Base-by-base conservation (phyloP, 495 filamentous ascomycete species). In the Geoglossum glabrum region DNA sequence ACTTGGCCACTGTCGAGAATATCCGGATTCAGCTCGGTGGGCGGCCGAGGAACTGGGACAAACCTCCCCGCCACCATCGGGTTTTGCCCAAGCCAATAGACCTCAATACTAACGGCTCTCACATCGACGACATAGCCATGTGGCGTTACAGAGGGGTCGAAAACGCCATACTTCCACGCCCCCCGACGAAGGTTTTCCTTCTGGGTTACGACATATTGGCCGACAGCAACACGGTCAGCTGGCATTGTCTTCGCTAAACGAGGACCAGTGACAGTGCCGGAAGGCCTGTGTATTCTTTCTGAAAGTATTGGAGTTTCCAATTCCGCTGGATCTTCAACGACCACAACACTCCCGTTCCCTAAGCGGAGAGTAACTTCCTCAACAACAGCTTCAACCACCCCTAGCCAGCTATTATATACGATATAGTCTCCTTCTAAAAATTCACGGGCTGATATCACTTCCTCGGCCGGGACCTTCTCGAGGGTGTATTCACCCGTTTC, bases 31-130 rank as follows among this genome's bases (percentile, higher is more conserved):
- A 67, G 21, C 7, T 34, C 8, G 13, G 61, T 23, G 61, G 62
- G 23, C 66, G 64, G 19, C 60, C 17, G 28, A 30, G 7, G 49
- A 45, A 45, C 10, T 13, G 40, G 40, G 40, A 45, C n/a, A 45
- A 45, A 45, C 10, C n/a, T 45, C 40, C 40, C 40, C 19, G 49
- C 7, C 23, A 27, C 49, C 49, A 52, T 52, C 25, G 49, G 49
- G 47, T 74, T 74, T 43, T 70, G 68, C 50, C 68, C 71, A 13
- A 79, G 57, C 80, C 80, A 83, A 34, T 68, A 61, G 23, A 83
- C 70, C 40, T 70, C 64, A 21, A 79, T 54, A 15, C 60, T 57
- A 34, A 68, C 58, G 5, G 70, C 63, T 17, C 70, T 68, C 9
- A 73, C 70, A 23, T 72, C 70, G 23, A 80, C 69, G 3, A 83